Evolutionary conservation across 2,329 filamentous ascomycete species (phyloP), one percentile per base, ranked within the genome.

Genomic region (Fusarium sp.): DNA sequence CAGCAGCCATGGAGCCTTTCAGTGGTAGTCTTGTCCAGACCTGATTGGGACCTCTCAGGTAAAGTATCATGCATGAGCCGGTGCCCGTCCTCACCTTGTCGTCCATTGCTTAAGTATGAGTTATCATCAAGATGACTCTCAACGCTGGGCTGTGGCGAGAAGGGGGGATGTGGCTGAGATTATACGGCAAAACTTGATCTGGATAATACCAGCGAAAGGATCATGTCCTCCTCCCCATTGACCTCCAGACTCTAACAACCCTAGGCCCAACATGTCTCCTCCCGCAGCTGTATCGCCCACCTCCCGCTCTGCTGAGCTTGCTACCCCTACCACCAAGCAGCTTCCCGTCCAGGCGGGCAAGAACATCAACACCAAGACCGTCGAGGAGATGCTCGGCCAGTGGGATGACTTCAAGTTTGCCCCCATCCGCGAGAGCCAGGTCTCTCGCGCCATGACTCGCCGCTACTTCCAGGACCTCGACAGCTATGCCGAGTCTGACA

Each of bases 151-250:
- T 5, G 15, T 53, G 22, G 8, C 15, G 29, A 31, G 15, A 52
- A 53, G 8, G 60, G 68, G 68, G 56, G 72, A 58, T 57, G 75
- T 73, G 74, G 77, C 76, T 92, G 89, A 94, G 91, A 95, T 88
- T 88, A 95, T 90, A 95, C 91, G 91, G 92, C 89, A 83, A 83
- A 92, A 94, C 91, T 94, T 94, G 91, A 94, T 93, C 91, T 92
- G 91, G 92, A 93, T 94, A 94, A 95, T 95, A 92, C 92, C 91
- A 93, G 93, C 93, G 93, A 93, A 95, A 96, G 93, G 90, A 96
- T 95, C 92, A 96, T 96, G 92, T 91, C 85, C 85, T 85, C 81
- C 81, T 79, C 79, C 72, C 75, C 75, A 70, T 72, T 65, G 68
- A 71, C 51, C 12, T 28, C 19, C 41, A 61, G 47, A 62, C n/a